Conservation (phyloP, 148 eudicot species). For the Selenicereus undatus region DNA sequence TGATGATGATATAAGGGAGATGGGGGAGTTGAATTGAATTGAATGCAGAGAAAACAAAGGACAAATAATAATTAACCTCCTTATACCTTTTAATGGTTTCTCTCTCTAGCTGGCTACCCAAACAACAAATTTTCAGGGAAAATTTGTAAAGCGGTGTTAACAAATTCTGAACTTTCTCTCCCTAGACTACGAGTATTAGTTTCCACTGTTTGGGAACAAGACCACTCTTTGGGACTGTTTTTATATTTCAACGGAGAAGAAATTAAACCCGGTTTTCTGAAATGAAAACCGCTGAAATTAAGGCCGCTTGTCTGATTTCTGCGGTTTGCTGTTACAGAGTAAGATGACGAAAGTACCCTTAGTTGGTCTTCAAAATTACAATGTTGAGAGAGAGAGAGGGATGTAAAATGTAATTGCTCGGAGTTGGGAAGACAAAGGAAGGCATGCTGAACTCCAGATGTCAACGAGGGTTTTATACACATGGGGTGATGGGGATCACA, state of each 20-base stretch:
- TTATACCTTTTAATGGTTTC: background rate
- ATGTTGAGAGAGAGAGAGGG: background rate
- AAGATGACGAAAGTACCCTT: background rate
- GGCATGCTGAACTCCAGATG: background rate
- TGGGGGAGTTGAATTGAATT: conserved; percentile 18
- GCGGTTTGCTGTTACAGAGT: background rate
- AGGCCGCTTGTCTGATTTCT: background rate
- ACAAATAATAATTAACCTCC: background rate
- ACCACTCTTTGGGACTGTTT: background rate
- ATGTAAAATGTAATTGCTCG: background rate
- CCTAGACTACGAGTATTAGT: background rate
- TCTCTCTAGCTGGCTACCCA: background rate
- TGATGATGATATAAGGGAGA: background rate
- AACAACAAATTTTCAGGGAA: background rate
- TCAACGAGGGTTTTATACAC: background rate
- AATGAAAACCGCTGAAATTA: background rate
- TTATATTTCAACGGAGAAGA: background rate
- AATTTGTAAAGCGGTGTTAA: conserved; percentile 3
- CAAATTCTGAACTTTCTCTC: background rate
- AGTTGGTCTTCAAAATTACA: background rate
- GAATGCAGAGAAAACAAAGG: background rate
- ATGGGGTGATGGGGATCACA: background rate
- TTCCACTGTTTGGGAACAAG: background rate
- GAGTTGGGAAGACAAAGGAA: background rate
- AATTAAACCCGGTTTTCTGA: background rate